Percentiles rank a stretch among this genome's conserved stretches.
Evolutionary conservation across 1,139 yeast species (phyloP).

Genomic region (Kodamaea derodonti): DNA sequence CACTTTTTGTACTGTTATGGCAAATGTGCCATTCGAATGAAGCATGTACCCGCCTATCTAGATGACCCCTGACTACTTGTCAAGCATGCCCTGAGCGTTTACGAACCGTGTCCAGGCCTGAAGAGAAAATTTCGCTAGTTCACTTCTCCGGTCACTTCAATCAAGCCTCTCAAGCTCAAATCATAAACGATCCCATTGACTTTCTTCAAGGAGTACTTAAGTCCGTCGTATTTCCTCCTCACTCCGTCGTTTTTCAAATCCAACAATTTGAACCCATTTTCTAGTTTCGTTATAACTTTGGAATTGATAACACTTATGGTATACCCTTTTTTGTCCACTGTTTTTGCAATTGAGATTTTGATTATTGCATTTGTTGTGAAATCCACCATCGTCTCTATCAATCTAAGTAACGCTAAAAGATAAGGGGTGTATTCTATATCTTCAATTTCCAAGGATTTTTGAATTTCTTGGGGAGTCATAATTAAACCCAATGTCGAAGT

Average conservation of each 20-base stretch:
- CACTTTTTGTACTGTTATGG: no score
- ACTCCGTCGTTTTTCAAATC: slow-evolving; percentile 29
- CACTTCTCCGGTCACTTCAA: slow-evolving; percentile 5
- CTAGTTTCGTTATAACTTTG: slow-evolving; percentile 23
- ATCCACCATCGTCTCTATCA: slow-evolving; percentile 26
- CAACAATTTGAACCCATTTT: slow-evolving; percentile 26
- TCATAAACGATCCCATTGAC: slow-evolving; percentile 29
- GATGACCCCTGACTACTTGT: no score
- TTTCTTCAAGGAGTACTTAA: slow-evolving; percentile 28
- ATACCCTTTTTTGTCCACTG: slow-evolving; percentile 15
- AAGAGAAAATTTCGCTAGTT: no score
- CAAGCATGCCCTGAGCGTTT: no score
- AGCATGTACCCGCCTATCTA: no score
- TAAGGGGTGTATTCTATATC: slow-evolving; percentile 20
- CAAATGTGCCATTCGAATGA: no score
- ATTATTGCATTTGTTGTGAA: slow-evolving; percentile 28
- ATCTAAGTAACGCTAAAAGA: slow-evolving; percentile 20
- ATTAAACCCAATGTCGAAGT: slow-evolving; percentile 13
- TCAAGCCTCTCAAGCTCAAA: slow-evolving; percentile 13
- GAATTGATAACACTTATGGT: slow-evolving; percentile 22
- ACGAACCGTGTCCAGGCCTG: no score
- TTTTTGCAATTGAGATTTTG: slow-evolving; percentile 16
- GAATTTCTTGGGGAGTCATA: slow-evolving; percentile 19
- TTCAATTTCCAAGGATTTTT: slow-evolving; percentile 9
- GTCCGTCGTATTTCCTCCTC: slow-evolving; percentile 28